phyloP scores from a whole-genome alignment of 352 stramenopile species.

The Pythium aquatile region DNA sequence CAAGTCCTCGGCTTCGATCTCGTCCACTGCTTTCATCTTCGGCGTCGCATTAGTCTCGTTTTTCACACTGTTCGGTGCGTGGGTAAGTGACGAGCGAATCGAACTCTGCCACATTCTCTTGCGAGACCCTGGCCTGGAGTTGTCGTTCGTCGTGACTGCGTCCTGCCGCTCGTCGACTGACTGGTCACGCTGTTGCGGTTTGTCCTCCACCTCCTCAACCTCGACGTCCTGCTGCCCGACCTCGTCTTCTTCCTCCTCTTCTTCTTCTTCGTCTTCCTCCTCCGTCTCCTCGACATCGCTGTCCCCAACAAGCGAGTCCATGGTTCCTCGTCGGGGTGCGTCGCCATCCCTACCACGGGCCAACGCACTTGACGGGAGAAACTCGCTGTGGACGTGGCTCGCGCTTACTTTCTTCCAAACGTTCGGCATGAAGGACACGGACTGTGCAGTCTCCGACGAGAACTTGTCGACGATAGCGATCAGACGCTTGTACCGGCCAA shows the following conservation, averaged over 20 bases:
- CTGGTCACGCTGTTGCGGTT: background rate
- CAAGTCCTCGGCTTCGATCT: slow-evolving; percentile 54
- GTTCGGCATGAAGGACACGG: slow-evolving; percentile 43
- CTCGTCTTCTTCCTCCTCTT: slow-evolving; percentile 35
- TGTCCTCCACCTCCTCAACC: slow-evolving; percentile 20
- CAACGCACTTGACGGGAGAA: slow-evolving; percentile 31
- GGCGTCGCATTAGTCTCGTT: slow-evolving; percentile 26
- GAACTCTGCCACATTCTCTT: slow-evolving; percentile 24
- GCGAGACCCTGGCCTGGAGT: background rate
- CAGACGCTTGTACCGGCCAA: slow-evolving; percentile 71
- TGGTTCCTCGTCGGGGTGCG: slow-evolving; percentile 41
- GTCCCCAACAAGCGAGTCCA: slow-evolving; percentile 63
- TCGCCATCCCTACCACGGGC: background rate
- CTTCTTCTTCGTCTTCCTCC: slow-evolving; percentile 20
- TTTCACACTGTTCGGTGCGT: slow-evolving; percentile 24
- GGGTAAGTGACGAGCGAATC: slow-evolving; percentile 4
- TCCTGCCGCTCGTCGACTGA: slow-evolving; percentile 27
- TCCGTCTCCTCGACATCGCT: slow-evolving; percentile 36
- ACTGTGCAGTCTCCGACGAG: slow-evolving; percentile 46
- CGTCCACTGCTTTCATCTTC: slow-evolving; percentile 19
- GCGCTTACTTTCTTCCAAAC: slow-evolving; percentile 62
- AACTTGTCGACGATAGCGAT: slow-evolving; percentile 66
- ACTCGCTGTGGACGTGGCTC: slow-evolving; percentile 46
- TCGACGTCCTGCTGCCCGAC: slow-evolving; percentile 41
- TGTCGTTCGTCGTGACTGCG: slow-evolving; percentile 31